These are phyloP conservation scores for Botrytis byssoidea DNA, from an alignment of 2,329 filamentous ascomycete species.

Conservation along the genomic window DNA sequence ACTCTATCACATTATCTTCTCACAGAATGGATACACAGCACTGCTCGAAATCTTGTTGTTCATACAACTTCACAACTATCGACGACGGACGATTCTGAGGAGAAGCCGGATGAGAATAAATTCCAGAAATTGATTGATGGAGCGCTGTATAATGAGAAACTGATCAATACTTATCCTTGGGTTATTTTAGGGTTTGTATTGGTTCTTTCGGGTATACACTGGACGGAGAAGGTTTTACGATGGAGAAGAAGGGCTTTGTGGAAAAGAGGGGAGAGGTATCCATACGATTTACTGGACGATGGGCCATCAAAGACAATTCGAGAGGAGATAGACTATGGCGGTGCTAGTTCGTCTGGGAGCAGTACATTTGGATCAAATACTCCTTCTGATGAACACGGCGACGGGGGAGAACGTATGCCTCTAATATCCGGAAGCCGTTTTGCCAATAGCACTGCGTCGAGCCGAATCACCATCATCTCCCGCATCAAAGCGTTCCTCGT, in stretches of 20 bases:
- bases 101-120: not conserved
- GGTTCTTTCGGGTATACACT: constrained; percentile 29
- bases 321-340: constrained; percentile 23
- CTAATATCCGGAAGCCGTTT: constrained; percentile 26
- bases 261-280: constrained; percentile 18
- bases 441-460: not conserved
- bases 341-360: constrained; percentile 30
- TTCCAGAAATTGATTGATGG: constrained; percentile 17
- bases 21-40: constrained; percentile 10
- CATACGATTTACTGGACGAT: constrained; percentile 23
- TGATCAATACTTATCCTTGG: constrained; percentile 15
- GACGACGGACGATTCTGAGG: not conserved
- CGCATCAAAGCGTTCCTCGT: constrained; percentile 42
- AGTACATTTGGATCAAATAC: constrained; percentile 30
- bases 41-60: not conserved
- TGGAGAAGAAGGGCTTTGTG: constrained; percentile 27
- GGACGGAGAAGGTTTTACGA: constrained; percentile 27
- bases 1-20: not conserved
- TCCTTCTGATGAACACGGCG: constrained; percentile 22
- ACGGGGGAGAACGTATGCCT: constrained; percentile 31
- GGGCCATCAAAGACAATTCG: constrained; percentile 18
- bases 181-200: not conserved
- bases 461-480: constrained; percentile 24
- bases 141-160: constrained; percentile 3
- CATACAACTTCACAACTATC: not conserved